These are phyloP conservation scores for Daldinia childiae DNA, from an alignment of 495 filamentous ascomycete genomes.

Conservation along the genomic window DNA sequence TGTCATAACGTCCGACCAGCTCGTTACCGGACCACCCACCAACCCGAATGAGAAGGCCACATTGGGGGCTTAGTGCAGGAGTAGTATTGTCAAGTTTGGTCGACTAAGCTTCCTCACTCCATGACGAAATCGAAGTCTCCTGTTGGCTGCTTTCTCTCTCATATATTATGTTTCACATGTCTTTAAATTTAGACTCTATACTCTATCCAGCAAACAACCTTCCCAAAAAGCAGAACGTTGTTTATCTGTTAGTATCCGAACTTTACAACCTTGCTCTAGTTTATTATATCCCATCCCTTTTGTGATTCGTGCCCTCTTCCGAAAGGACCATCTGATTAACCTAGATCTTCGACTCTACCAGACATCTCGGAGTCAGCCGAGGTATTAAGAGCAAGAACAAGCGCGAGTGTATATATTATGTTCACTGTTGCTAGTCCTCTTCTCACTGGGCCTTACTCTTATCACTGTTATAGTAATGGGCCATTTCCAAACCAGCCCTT, in stretches of 20 bases:
- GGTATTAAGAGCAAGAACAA: conserved; percentile 10
- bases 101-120: conserved; percentile 30
- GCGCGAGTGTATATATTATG: conserved; percentile 5
- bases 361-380: conserved; percentile 33
- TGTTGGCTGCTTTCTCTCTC: conserved; percentile 20
- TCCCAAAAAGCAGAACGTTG: not conserved
- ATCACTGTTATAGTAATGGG: conserved; percentile 80
- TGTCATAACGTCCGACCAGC: conserved; percentile 19
- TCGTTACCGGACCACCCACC: conserved; percentile 27
- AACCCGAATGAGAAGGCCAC: conserved; percentile 38
- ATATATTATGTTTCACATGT: conserved; percentile 35
- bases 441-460: conserved; percentile 55
- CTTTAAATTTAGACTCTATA: conserved; percentile 27
- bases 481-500: conserved; percentile 94
- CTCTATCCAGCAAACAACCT: conserved; percentile 20
- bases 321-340: conserved; percentile 17
- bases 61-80: conserved; percentile 29
- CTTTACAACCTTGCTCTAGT: conserved; percentile 25
- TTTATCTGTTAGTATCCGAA: conserved; percentile 23
- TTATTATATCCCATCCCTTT: conserved; percentile 26
- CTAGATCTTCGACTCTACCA: conserved; percentile 39
- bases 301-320: conserved; percentile 8
- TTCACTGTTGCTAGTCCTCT: not conserved
- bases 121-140: conserved; percentile 31
- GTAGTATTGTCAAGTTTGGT: conserved; percentile 6